Evolutionary conservation across 2,329 filamentous ascomycete species (phyloP).

Genomic region (Ascochyta rabiei): DNA sequence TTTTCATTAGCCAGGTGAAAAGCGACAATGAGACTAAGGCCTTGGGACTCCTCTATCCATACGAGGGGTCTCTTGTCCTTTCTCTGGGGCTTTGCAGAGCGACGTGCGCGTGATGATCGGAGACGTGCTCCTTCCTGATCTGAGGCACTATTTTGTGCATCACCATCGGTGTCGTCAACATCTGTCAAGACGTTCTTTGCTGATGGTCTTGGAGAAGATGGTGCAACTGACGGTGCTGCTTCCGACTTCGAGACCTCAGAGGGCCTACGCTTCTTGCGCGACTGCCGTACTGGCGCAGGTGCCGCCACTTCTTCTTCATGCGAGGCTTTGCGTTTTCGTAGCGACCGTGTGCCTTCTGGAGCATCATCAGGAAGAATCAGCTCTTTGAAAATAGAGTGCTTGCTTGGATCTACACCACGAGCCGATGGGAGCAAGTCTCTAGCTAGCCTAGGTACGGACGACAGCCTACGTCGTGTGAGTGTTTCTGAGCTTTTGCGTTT

Average conservation of each 20-base stretch:
- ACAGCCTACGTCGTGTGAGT: slow-evolving; percentile 57
- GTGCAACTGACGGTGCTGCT: slow-evolving; percentile 32
- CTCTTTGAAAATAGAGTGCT: slow-evolving; percentile 76
- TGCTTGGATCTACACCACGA: slow-evolving; percentile 65
- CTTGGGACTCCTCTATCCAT: slow-evolving; percentile 44
- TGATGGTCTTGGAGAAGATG: slow-evolving; percentile 38
- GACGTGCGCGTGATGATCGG: slow-evolving; percentile 43
- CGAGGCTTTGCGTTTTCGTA: slow-evolving; percentile 85
- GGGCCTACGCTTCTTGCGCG: slow-evolving; percentile 52
- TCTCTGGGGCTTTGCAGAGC: slow-evolving; percentile 37
- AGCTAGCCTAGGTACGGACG: slow-evolving; percentile 69
- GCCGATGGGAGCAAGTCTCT: slow-evolving; percentile 75
- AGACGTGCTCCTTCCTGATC: slow-evolving; percentile 38
- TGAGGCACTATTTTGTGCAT: slow-evolving; percentile 34
- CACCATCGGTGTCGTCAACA: slow-evolving; percentile 38
- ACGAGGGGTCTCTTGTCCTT: slow-evolving; percentile 45
- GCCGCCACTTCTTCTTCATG: slow-evolving; percentile 68
- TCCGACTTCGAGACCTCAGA: slow-evolving; percentile 44
- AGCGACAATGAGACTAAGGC: slow-evolving; percentile 39
- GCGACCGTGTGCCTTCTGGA: slow-evolving; percentile 75
- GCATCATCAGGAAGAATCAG: slow-evolving; percentile 74
- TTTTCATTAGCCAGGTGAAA: slow-evolving; percentile 57
- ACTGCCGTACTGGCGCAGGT: slow-evolving; percentile 47
- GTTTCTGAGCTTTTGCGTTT: slow-evolving; percentile 29
- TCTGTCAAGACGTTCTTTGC: slow-evolving; percentile 39